A percentile compares a stretch with the other conserved stretches of the same genome.
phyloP scores from a whole-genome alignment of 1,284 basidiomycete genomes.

The Somion occarium region DNA sequence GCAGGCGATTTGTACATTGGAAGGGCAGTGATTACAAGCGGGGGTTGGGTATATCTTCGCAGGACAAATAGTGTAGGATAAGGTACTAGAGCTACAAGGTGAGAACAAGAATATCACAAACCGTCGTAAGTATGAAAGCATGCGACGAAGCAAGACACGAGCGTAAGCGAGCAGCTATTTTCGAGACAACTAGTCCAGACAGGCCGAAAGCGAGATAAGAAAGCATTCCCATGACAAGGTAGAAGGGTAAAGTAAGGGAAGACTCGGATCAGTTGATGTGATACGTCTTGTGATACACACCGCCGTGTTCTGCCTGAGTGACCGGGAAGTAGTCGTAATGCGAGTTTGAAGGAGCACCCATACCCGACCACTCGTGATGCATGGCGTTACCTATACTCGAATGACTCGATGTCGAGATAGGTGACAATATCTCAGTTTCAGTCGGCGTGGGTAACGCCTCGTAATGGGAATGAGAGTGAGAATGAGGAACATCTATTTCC shows the following conservation, averaged over 20 bases:
- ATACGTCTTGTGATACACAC: conserved; percentile 28
- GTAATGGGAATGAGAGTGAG: conserved; percentile 32
- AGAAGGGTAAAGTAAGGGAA: conserved; percentile 2
- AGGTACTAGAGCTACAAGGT: conserved; percentile 3
- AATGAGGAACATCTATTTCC: conserved; percentile 5
- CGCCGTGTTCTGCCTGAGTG: conserved; percentile 26
- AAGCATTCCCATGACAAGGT: conserved; percentile 5
- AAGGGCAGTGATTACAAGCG: not conserved
- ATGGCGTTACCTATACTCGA: conserved; percentile 29
- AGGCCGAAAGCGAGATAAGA: conserved; percentile 4
- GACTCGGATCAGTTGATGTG: conserved; percentile 20
- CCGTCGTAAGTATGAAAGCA: not conserved
- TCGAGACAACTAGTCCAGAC: not conserved
- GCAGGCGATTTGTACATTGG: not conserved
- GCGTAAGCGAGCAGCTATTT: not conserved
- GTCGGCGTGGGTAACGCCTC: conserved; percentile 46
- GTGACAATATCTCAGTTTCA: conserved; percentile 66
- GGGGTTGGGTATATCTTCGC: not conserved
- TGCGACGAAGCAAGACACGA: not conserved
- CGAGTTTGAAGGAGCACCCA: conserved; percentile 35
- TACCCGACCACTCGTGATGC: conserved; percentile 46
- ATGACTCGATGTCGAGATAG: conserved; percentile 59
- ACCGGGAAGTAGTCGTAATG: conserved; percentile 70
- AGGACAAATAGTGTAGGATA: conserved; percentile 1
- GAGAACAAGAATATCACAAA: not conserved